These are phyloP conservation scores for Acer yangbiense DNA, from an alignment of 345 rosid genomes.

Conservation along the genomic window DNA sequence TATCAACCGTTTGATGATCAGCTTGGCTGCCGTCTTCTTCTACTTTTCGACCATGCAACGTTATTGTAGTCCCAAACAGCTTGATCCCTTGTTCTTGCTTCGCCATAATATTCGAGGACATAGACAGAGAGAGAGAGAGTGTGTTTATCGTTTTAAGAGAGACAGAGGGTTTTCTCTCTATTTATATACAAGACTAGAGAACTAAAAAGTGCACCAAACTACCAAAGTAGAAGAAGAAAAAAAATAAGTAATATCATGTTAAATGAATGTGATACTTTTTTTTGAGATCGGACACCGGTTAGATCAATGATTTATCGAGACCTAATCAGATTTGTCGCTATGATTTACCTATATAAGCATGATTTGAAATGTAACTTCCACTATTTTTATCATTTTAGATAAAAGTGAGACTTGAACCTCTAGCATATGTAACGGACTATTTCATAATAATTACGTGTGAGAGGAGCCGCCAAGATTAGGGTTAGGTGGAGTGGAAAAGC, in stretches of 20 bases:
- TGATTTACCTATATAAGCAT: too few relatives aligned
- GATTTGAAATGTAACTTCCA: too few relatives aligned
- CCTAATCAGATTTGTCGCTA: too few relatives aligned
- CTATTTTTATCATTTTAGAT: too few relatives aligned
- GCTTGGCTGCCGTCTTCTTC: constrained; percentile 41
- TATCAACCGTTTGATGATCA: constrained; percentile 45
- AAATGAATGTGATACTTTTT: too few relatives aligned
- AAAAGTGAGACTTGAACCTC: too few relatives aligned
- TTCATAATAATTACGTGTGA: too few relatives aligned
- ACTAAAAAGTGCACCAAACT: not conserved
- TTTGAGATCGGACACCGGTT: too few relatives aligned
- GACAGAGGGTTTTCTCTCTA: not conserved
- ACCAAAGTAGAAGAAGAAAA: not conserved
- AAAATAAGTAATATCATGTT: not conserved
- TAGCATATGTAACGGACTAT: accelerated
- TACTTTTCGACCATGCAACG: constrained; percentile 48
- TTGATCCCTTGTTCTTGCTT: constrained; percentile 68
- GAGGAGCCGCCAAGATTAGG: constrained; percentile 30
- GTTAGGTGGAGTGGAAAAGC: constrained; percentile 58
- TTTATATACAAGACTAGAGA: constrained; percentile 8
- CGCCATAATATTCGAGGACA: constrained; percentile 42
- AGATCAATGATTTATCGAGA: too few relatives aligned
- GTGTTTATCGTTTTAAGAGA: not conserved
- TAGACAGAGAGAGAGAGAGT: constrained; percentile 19
- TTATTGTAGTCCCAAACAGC: constrained; percentile 79